Conservation (phyloP, 768 basidiomycete genomes). For the Strobilomyces dryophilus region DNA sequence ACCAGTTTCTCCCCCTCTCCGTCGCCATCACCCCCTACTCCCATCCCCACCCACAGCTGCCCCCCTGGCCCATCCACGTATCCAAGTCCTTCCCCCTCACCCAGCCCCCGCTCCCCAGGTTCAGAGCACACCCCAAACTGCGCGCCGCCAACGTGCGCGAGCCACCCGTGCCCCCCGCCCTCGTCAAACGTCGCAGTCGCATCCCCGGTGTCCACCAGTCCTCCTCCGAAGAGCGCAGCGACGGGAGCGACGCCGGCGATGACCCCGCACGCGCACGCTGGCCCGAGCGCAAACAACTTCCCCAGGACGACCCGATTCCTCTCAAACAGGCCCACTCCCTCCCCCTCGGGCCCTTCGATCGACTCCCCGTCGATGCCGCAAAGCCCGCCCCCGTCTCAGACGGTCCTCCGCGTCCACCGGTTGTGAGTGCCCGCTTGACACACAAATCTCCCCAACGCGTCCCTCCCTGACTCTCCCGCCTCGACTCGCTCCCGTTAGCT, state of each 20-base stretch:
- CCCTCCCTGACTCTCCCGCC: conserved; percentile 3
- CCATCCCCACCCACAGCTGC: conserved; percentile 22
- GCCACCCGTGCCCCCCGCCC: conserved; percentile 30
- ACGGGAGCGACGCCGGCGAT: conserved; percentile 26
- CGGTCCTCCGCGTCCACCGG: conserved; percentile 12
- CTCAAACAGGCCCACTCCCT: conserved; percentile 9
- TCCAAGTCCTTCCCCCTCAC: conserved; percentile 30
- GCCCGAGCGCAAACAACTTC: conserved; percentile 5
- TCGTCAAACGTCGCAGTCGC: conserved; percentile 26
- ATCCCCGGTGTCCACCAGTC: conserved; percentile 22
- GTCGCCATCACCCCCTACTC: conserved; percentile 14
- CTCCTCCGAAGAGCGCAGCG: conserved; percentile 28
- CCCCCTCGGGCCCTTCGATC: conserved; percentile 7
- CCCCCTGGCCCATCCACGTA: conserved; percentile 26
- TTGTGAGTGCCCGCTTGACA: conserved; percentile 23
- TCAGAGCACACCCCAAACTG: conserved; percentile 29
- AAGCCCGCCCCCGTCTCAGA: conserved; percentile 4
- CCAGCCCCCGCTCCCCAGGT: conserved; percentile 24
- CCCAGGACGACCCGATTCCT: not conserved
- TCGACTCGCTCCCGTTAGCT: conserved; percentile 21
- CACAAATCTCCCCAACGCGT: conserved; percentile 14
- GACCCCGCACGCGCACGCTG: conserved; percentile 7
- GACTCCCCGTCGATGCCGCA: conserved; percentile 1
- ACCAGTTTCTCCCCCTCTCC: conserved; percentile 23
- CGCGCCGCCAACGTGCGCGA: conserved; percentile 26